Evolutionary conservation across 2,329 filamentous ascomycete genomes (phyloP).

Genomic region (Talaromyces pinophilus): DNA sequence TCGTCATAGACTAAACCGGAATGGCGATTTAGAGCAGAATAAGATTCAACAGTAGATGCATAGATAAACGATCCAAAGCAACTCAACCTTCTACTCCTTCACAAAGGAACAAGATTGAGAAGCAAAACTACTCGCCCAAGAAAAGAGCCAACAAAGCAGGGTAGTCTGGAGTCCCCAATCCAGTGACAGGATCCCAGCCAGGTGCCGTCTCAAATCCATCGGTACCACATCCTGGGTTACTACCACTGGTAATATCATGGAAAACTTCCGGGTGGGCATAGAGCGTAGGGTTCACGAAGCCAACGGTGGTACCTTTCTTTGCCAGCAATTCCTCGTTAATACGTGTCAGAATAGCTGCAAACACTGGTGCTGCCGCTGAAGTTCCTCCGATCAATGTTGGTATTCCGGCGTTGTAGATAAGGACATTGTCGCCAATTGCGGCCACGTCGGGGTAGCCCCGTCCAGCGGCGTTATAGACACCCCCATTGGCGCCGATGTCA

Average conservation of each 20-base stretch:
- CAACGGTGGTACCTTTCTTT: constrained; percentile 52
- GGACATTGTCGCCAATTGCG: constrained; percentile 50
- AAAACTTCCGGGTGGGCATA: constrained; percentile 47
- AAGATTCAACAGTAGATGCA: neutral
- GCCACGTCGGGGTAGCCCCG: constrained; percentile 64
- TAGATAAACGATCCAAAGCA: neutral
- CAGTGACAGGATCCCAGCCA: constrained; percentile 38
- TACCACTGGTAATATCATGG: constrained; percentile 35
- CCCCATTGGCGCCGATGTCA: constrained; percentile 39
- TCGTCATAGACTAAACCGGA: no score
- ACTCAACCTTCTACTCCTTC: no score
- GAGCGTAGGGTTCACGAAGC: constrained; percentile 63
- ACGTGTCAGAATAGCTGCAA: constrained; percentile 60
- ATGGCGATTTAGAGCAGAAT: neutral
- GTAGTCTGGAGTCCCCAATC: constrained; percentile 38
- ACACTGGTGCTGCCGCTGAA: constrained; percentile 57
- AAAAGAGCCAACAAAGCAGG: constrained; percentile 37
- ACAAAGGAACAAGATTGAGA: neutral
- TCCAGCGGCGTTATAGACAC: constrained; percentile 52
- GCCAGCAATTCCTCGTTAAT: constrained; percentile 63
- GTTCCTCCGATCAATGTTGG: constrained; percentile 34
- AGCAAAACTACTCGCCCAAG: constrained; percentile 26
- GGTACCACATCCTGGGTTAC: constrained; percentile 35
- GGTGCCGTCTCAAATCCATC: constrained; percentile 30
- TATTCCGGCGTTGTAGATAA: constrained; percentile 32